Base-by-base conservation (phyloP, 2,329 filamentous ascomycete species). In the Calonectria pseudoturangicola region DNA sequence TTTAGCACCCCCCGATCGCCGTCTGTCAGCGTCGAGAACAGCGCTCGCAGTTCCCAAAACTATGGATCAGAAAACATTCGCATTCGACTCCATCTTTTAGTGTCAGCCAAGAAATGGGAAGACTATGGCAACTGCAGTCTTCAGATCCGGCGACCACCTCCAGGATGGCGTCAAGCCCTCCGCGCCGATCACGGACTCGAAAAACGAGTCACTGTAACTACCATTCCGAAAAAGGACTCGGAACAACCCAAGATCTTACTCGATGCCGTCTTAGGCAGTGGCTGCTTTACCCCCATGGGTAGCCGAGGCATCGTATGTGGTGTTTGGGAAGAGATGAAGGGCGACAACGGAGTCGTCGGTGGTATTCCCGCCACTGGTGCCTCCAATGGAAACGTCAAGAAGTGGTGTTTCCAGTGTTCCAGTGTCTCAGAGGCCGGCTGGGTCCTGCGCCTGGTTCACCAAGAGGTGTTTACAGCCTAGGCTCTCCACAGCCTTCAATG, bases 291-390 rank as follows among this genome's bases (percentile, higher is more conserved):
- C 76, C 88, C 94, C 21, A 91, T 98, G 73, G 96, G 95, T 6
- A 91, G 93, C 76, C 93, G 94, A 41, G 96, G 96, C 58, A 96
- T 98, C 79, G 94, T 97, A 1, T 92, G 98, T 69, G 96, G 94
- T 76, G 93, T 98, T 43, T 97, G 95, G 92, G 94, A 97, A 82
- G 92, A 95, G 75, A 86, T 93, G 77, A 92, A 92, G 62, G 90
- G 92, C 74, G 90, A 90, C 74, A 87, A 90, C 28, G 90, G 90
- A 28, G 87, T 88, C 48, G 86, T 88, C 13, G 89, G 89, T 30
- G 83, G 86, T 21, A 89, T 85, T 50, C 89, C 89, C 2, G 85
- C 86, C 64, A 88, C 85, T 27, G 89, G 89, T 8, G 86, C 85
- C 28, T 85, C 89, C 7, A 86, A 86, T 10, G 90, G 90, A 27